Base-by-base conservation (phyloP, 768 basidiomycete species). In the Dacryopinax primogenitus region DNA sequence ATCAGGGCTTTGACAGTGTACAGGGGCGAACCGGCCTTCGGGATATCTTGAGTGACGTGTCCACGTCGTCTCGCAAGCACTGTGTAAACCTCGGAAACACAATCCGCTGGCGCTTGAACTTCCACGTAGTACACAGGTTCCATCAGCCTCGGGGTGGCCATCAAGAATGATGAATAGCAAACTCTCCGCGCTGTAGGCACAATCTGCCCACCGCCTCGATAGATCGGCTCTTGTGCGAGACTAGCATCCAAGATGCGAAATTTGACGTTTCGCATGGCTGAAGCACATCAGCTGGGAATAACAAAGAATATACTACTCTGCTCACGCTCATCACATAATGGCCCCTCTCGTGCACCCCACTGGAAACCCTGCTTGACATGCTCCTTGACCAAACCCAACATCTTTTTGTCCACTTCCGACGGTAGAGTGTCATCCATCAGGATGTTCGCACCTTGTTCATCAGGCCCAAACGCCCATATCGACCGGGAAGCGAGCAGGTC, bases 381-480 rank as follows among this genome's bases (percentile, higher is more conserved):
- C 69, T 98, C 95, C 76, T 86, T 94, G 64, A 97, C 91, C 4
- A 87, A 86, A 35, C 82, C 84, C 63, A 99, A 77, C 63, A 93
- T 71, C 74, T 94, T 97, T 77, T 96, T 96, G 77, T 99, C 95
- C 44, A 96, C 84, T 87, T 92, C 69, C 18, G 90, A 92, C 2
- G 96, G 96, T 18, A 99, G 77, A 1, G 96, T 98, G 72, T 99
- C 96, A 72, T 99, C 95, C 70, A 98, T 77, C 44, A 98, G 78
- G 67, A 95, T 83, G 74, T 99, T 99, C 9, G 95, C 84, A 0
- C 96, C 96, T 68, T 84, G 86, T 47, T 97, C 95, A 69, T 98
- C 92, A 1, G 96, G 96, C 21, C 96, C 96, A 76, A 99, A 99
- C 23, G 96, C 93, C 96, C 96, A 99, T 79, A 99, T 96, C 70